phyloP scores from a whole-genome alignment of 192 early-diverging fungal genomes.

The Oehlia diaphana region DNA sequence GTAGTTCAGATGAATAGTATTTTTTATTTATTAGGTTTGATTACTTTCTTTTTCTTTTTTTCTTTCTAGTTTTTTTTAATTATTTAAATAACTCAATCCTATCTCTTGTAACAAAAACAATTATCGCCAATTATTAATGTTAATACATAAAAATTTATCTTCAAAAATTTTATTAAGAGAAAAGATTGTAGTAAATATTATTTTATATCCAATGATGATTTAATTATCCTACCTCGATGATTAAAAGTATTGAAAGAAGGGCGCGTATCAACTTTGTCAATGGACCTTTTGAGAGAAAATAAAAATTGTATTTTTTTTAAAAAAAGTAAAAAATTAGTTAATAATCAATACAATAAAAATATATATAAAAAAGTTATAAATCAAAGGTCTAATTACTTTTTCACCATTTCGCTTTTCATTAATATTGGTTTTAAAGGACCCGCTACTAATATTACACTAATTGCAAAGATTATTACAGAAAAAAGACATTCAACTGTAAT shows the following conservation, averaged over 20 bases:
- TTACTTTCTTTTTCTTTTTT: constrained; percentile 19
- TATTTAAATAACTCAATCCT: no score
- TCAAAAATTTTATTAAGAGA: no score
- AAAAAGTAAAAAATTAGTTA: no score
- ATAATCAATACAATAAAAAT: neutral
- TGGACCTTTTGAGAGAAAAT: constrained; percentile 42
- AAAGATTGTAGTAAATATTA: no score
- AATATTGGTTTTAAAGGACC: constrained; percentile 57
- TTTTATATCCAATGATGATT: neutral
- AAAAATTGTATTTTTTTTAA: neutral
- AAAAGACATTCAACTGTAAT: constrained; percentile 50
- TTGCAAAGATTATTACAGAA: constrained; percentile 46
- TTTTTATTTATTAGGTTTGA: constrained; percentile 15
- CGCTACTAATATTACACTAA: constrained; percentile 52
- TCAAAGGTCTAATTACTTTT: constrained; percentile 45
- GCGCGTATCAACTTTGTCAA: constrained; percentile 61
- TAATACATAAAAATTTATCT: no score
- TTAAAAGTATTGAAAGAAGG: constrained; percentile 59
- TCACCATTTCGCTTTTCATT: constrained; percentile 61
- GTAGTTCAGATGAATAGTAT: constrained; percentile 21
- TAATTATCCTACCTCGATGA: constrained; percentile 48
- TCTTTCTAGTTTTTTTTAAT: neutral
- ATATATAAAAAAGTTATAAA: neutral
- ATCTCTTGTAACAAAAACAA: no score
- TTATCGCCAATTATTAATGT: no score